Conservation (phyloP, 2,329 filamentous ascomycete species). For the Ceratocystiopsis sp. region DNA sequence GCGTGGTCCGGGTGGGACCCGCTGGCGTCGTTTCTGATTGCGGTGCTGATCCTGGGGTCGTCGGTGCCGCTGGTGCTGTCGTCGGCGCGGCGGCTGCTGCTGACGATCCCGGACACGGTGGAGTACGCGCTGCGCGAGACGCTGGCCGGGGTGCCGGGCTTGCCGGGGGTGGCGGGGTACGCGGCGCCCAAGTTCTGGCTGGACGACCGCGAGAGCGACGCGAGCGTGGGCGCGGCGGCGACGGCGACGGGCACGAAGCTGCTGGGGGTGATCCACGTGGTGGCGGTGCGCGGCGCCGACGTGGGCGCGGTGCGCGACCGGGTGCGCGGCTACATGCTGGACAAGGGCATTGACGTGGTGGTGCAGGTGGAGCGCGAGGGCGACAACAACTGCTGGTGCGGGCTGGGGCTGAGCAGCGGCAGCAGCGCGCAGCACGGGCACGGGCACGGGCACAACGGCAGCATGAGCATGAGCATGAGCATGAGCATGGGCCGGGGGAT, state of each 20-base stretch:
- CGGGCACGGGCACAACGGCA: no score
- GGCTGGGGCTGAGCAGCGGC: constrained; percentile 6
- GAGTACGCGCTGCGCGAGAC: constrained; percentile 83
- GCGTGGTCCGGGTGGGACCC: constrained; percentile 93
- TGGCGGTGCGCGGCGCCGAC: constrained; percentile 54
- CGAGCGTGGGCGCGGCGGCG: constrained; percentile 76
- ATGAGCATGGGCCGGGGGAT: constrained; percentile 12
- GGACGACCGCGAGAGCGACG: constrained; percentile 48
- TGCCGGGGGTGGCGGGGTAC: constrained; percentile 75
- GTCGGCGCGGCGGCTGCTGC: constrained; percentile 64
- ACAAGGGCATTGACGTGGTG: constrained; percentile 61
- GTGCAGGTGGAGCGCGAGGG: constrained; percentile 80
- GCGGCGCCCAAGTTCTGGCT: constrained; percentile 85
- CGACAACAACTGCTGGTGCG: constrained; percentile 48
- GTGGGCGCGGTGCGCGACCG: constrained; percentile 70
- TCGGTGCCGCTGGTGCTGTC: constrained; percentile 76
- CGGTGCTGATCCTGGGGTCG: constrained; percentile 81
- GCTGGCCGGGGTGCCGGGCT: constrained; percentile 62
- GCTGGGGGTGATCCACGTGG: constrained; percentile 72
- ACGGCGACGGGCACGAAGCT: constrained; percentile 27
- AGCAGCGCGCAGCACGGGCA: no score
- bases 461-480: no score
- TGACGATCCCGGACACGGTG: constrained; percentile 67
- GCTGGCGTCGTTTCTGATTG: constrained; percentile 83
- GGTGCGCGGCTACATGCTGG: constrained; percentile 52